Conservation (phyloP, 768 basidiomycete genomes). For the Rhodotorula taiwanensis region DNA sequence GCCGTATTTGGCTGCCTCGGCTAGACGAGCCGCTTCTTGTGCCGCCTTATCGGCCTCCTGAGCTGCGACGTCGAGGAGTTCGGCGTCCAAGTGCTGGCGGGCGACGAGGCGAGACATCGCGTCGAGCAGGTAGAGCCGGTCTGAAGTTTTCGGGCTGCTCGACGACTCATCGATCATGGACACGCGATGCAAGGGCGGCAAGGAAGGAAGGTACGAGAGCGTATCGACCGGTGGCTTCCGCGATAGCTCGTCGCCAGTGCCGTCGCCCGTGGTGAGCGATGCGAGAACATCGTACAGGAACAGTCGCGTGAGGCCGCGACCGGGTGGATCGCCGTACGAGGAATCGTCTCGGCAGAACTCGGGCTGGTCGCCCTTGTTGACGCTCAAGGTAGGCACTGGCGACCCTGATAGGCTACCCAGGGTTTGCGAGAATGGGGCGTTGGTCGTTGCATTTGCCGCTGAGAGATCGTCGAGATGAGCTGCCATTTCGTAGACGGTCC, state of each 20-base stretch:
- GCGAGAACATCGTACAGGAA: slow-evolving; percentile 10
- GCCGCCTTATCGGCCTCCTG: background rate
- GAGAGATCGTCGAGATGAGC: too few relatives aligned
- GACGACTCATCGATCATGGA: background rate
- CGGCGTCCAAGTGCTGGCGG: background rate
- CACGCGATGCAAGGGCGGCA: background rate
- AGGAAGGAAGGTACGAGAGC: background rate
- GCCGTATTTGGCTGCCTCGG: background rate
- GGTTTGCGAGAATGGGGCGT: too few relatives aligned
- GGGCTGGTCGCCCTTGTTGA: too few relatives aligned
- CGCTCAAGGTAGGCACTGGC: too few relatives aligned
- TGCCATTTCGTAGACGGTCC: slow-evolving; percentile 11
- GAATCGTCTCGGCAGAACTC: background rate
- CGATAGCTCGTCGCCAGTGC: background rate
- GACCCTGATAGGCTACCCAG: too few relatives aligned
- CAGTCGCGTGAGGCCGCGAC: background rate
- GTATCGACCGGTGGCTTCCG: too few relatives aligned
- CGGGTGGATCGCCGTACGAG: too few relatives aligned
- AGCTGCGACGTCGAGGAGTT: background rate
- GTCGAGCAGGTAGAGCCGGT: slow-evolving; percentile 16
- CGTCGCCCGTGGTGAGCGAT: background rate
- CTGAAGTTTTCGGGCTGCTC: background rate
- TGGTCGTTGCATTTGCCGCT: too few relatives aligned
- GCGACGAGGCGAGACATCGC: slow-evolving; percentile 6
- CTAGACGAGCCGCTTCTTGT: background rate